Evolutionary conservation across 2,329 filamentous ascomycete species (phyloP).

Genomic region (Trichoderma endophyticum): DNA sequence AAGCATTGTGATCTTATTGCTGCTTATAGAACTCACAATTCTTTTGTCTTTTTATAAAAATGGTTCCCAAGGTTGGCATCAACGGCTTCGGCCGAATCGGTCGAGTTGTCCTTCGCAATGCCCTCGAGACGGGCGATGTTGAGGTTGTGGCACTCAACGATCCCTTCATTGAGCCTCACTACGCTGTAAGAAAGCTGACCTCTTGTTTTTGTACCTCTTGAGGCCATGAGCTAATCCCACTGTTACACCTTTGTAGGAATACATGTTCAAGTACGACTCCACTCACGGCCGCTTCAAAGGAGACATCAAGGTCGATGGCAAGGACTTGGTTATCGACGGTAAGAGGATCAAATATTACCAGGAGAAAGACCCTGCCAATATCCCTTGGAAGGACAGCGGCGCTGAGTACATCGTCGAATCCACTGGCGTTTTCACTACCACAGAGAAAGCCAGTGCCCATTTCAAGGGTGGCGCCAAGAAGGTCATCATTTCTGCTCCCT

Average conservation of each 20-base stretch:
- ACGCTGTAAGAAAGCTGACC: not conserved
- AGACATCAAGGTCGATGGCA: not conserved
- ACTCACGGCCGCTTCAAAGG: not conserved
- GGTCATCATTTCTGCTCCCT: not conserved
- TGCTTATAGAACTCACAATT: not conserved
- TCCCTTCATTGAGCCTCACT: not conserved
- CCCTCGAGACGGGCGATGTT: not conserved
- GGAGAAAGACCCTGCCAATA: not conserved
- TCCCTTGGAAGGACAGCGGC: not conserved
- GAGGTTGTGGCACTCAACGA: not conserved
- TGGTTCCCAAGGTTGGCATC: not conserved
- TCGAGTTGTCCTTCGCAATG: not conserved
- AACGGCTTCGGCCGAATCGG: not conserved
- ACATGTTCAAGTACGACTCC: not conserved
- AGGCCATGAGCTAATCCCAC: not conserved
- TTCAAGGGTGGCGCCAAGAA: not conserved
- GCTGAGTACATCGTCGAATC: not conserved
- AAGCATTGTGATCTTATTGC: not conserved
- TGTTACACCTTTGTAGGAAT: not conserved
- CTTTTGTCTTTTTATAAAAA: not conserved
- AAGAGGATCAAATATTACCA: not conserved
- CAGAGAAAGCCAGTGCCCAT: not conserved
- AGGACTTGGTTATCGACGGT: not conserved
- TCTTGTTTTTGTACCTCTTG: not conserved
- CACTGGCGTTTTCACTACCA: not conserved